A percentile compares a stretch with the other conserved stretches of the same genome.
Evolutionary conservation across 2,329 filamentous ascomycete genomes (phyloP).

Genomic region (Hyphodiscus sp.): DNA sequence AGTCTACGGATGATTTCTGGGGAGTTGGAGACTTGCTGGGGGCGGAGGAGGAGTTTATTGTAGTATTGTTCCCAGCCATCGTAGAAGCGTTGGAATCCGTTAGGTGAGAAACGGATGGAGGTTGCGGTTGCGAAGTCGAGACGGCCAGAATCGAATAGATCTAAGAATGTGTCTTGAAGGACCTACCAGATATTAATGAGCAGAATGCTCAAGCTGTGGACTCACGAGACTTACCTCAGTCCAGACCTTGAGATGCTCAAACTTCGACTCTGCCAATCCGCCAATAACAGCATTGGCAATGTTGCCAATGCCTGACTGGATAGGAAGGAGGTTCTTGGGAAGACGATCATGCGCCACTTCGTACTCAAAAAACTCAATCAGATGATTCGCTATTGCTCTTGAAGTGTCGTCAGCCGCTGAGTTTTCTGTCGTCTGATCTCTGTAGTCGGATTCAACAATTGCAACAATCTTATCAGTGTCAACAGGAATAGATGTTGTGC

Average conservation of each 20-base stretch:
- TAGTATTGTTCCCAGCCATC: constrained; percentile 75
- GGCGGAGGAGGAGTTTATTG: constrained; percentile 75
- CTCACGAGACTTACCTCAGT: constrained; percentile 49
- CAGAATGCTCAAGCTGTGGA: neutral
- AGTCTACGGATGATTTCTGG: constrained; percentile 85
- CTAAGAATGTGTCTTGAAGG: constrained; percentile 86
- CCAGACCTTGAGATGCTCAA: constrained; percentile 86
- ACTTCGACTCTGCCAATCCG: constrained; percentile 73
- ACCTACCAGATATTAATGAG: constrained; percentile 37
- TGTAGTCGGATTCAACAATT: constrained; percentile 78
- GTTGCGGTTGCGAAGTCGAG: constrained; percentile 88
- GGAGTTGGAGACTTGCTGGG: constrained; percentile 83
- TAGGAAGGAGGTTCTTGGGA: constrained; percentile 67
- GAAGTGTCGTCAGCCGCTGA: constrained; percentile 68
- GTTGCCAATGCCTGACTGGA: constrained; percentile 87
- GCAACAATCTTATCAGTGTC: constrained; percentile 81
- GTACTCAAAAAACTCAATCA: constrained; percentile 83
- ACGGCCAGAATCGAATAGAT: constrained; percentile 82
- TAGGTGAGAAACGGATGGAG: constrained; percentile 83
- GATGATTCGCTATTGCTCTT: constrained; percentile 65
- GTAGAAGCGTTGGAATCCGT: constrained; percentile 89
- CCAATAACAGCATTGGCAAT: constrained; percentile 90
- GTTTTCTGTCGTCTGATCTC: constrained; percentile 70
- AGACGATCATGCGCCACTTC: constrained; percentile 75
- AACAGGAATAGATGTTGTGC: constrained; percentile 72